These are phyloP conservation scores for Aureobasidium uvarum DNA, from an alignment of 2,329 filamentous ascomycete species.

Conservation along the genomic window DNA sequence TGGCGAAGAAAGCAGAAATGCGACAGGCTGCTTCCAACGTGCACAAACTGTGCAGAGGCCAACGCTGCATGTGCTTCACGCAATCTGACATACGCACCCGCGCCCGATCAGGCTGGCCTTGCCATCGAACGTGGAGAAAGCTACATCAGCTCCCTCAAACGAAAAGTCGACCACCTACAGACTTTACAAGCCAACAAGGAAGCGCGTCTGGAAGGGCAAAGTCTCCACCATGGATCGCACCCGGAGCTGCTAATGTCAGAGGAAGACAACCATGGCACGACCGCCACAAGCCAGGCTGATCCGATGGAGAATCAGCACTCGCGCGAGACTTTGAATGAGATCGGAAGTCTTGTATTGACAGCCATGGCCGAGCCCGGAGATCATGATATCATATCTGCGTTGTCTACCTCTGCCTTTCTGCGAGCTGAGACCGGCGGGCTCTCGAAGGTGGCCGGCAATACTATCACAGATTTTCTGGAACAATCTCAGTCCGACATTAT, in stretches of 20 bases:
- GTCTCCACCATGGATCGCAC: neutral
- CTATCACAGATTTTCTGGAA: neutral
- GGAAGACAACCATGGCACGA: neutral
- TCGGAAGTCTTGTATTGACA: slow-evolving; percentile 8
- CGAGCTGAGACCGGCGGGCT: neutral
- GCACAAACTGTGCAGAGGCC: slow-evolving; percentile 17
- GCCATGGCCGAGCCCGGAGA: slow-evolving; percentile 16
- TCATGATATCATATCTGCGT: slow-evolving; percentile 5
- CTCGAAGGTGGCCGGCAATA: neutral
- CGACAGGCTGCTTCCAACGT: slow-evolving; percentile 1
- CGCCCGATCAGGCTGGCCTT: slow-evolving; percentile 11
- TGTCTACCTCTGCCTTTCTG: slow-evolving; percentile 3
- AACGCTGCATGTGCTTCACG: slow-evolving; percentile 1
- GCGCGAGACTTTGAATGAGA: slow-evolving; percentile 7
- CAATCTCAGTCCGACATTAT: slow-evolving; percentile 2
- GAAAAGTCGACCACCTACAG: slow-evolving; percentile 17
- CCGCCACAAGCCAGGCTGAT: neutral
- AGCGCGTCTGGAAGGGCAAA: neutral
- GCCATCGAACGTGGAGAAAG: slow-evolving; percentile 18
- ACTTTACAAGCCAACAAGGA: slow-evolving; percentile 4
- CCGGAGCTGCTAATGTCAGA: neutral
- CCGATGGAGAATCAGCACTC: neutral
- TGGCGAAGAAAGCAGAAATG: slow-evolving; percentile 13
- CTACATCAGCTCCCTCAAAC: slow-evolving; percentile 18
- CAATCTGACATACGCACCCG: slow-evolving; percentile 5